Percentiles rank a stretch among this genome's conserved stretches.
phyloP scores from a whole-genome alignment of 2,329 filamentous ascomycete species.

The Talaromyces verruculosus region DNA sequence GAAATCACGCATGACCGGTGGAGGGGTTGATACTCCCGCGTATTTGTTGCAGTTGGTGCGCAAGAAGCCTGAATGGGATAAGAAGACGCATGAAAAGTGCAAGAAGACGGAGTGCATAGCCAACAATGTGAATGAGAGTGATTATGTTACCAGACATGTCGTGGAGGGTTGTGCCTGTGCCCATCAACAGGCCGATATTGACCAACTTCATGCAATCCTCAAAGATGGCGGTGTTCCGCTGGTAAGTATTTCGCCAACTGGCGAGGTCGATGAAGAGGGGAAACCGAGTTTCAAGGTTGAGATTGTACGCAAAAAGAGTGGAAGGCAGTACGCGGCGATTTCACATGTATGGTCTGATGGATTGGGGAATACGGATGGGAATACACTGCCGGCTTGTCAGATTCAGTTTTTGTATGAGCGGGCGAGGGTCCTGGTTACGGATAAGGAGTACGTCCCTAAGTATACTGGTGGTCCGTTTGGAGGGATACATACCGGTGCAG shows the following conservation, averaged over 20 bases:
- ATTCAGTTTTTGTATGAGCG: background rate
- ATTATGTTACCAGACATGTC: constrained; percentile 21
- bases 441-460: constrained; percentile 7
- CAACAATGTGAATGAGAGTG: constrained; percentile 22
- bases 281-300: background rate
- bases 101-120: constrained; percentile 20
- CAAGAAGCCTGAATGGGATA: constrained; percentile 19
- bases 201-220: background rate
- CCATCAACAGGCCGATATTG: constrained; percentile 12
- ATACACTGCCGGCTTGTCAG: constrained; percentile 3
- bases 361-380: constrained; percentile 1
- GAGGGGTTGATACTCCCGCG: background rate
- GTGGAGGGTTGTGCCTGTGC: constrained; percentile 16
- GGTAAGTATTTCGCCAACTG: background rate
- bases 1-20: constrained; percentile 2
- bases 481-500: constrained; percentile 6
- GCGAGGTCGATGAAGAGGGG: background rate
- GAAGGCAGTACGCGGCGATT: background rate
- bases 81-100: constrained; percentile 5
- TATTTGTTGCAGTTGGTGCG: constrained; percentile 17
- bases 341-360: constrained; percentile 16
- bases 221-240: constrained; percentile 5
- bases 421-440: background rate
- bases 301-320: background rate
- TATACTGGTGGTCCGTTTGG: constrained; percentile 3